Conservation (phyloP, 2,329 filamentous ascomycete species). For the Sphaerulina musiva region DNA sequence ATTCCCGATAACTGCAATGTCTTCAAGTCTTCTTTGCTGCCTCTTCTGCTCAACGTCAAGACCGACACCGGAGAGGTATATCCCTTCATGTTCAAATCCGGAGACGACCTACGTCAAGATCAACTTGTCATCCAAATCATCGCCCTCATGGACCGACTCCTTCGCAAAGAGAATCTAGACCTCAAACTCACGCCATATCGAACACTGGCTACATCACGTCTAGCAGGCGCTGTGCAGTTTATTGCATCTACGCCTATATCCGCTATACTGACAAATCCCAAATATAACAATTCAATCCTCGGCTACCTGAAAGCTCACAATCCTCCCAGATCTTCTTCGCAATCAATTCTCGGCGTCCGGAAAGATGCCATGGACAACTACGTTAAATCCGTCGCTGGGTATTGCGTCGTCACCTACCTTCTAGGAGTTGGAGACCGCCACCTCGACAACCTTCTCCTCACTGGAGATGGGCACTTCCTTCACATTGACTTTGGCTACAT, state of each 20-base stretch:
- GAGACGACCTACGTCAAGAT: slow-evolving; percentile 87
- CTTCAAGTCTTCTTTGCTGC: slow-evolving; percentile 91
- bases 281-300: slow-evolving; percentile 71
- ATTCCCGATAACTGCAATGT: slow-evolving; percentile 80
- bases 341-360: slow-evolving; percentile 67
- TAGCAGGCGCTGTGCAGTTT: slow-evolving; percentile 87
- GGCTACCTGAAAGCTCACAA: slow-evolving; percentile 85
- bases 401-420: slow-evolving; percentile 97
- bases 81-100: slow-evolving; percentile 89
- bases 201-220: slow-evolving; percentile 85
- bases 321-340: slow-evolving; percentile 75
- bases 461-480: slow-evolving; percentile 90
- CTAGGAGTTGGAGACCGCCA: slow-evolving; percentile 93
- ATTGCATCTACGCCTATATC: slow-evolving; percentile 72
- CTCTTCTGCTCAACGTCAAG: slow-evolving; percentile 85
- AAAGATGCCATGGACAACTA: slow-evolving; percentile 94
- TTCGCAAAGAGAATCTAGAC: slow-evolving; percentile 93
- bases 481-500: slow-evolving; percentile 99
- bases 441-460: slow-evolving; percentile 86
- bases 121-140: slow-evolving; percentile 97
- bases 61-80: slow-evolving; percentile 72
- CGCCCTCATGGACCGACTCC: slow-evolving; percentile 90
- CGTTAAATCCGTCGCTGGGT: slow-evolving; percentile 90
- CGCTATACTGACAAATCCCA: slow-evolving; percentile 60
- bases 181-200: slow-evolving; percentile 93